Evolutionary conservation across 148 eudicot species (phyloP).

Genomic region (Chenopodium quinoa): DNA sequence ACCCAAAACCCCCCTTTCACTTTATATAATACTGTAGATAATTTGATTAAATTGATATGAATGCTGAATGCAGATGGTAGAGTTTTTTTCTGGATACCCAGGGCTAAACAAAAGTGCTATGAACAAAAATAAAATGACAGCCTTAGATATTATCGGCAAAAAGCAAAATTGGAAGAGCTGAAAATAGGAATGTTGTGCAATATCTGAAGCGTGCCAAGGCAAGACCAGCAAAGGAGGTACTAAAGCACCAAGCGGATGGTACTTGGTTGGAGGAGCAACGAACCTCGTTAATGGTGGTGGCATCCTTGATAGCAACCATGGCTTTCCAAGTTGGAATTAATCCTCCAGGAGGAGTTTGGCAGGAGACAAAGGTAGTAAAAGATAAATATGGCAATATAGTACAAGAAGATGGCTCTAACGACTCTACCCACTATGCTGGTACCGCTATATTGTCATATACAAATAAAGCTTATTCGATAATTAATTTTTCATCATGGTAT

Average conservation of each 20-base stretch:
- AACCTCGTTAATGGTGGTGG: constrained; percentile 31
- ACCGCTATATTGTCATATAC: too few species aligned
- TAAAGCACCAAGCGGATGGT: background rate
- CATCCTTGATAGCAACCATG: constrained; percentile 38
- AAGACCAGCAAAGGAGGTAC: background rate
- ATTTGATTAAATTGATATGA: too few species aligned
- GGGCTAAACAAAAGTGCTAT: constrained; percentile 3
- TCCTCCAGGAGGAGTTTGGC: constrained; percentile 39
- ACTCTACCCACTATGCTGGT: too few species aligned
- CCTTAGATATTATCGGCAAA: constrained; percentile 14
- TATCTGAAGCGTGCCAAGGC: constrained; percentile 11
- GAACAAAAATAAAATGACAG: constrained; percentile 26
- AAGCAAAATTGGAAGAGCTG: too few species aligned
- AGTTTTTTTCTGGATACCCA: background rate
- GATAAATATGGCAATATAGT: too few species aligned
- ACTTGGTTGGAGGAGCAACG: constrained; percentile 22
- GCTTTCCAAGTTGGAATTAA: constrained; percentile 37
- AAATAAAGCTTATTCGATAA: too few species aligned
- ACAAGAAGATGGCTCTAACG: too few species aligned
- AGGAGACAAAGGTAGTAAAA: constrained; percentile 10
- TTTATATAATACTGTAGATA: too few species aligned
- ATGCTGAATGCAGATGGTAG: background rate
- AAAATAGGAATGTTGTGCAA: background rate
- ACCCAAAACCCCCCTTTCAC: too few species aligned
- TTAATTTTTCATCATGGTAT: too few species aligned